Evolutionary conservation across 495 filamentous ascomycete species (phyloP).

Genomic region (Oleoguttula mirabilis): DNA sequence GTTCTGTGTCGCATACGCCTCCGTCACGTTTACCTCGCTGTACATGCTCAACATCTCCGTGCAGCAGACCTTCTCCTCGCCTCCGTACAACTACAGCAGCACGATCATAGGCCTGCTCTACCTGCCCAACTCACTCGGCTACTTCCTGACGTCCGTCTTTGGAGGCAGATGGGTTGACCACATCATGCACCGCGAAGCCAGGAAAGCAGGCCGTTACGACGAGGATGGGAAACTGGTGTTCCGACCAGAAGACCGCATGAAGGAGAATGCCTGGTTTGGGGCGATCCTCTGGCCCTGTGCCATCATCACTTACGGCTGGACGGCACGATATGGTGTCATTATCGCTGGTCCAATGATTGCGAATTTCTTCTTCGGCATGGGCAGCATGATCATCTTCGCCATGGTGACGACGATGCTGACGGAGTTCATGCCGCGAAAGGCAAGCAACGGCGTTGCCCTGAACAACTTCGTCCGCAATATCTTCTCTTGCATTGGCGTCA

Average conservation of each 20-base stretch:
- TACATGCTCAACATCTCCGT: slow-evolving; percentile 84
- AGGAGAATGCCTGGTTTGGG: slow-evolving; percentile 78
- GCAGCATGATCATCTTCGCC: slow-evolving; percentile 76
- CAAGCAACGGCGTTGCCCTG: slow-evolving; percentile 67
- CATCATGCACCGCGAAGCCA: slow-evolving; percentile 79
- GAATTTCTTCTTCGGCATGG: slow-evolving; percentile 80
- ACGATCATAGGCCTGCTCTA: slow-evolving; percentile 73
- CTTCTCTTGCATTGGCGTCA: slow-evolving; percentile 62
- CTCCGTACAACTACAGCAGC: slow-evolving; percentile 64
- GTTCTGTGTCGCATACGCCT: slow-evolving; percentile 69
- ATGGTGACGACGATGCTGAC: slow-evolving; percentile 32
- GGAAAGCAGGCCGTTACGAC: slow-evolving; percentile 58
- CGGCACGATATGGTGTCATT: slow-evolving; percentile 39
- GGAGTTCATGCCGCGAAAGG: slow-evolving; percentile 75
- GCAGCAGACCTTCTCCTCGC: slow-evolving; percentile 55
- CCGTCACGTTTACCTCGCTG: slow-evolving; percentile 67
- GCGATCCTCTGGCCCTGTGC: slow-evolving; percentile 60
- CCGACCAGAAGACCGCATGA: slow-evolving; percentile 78
- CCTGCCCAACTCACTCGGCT: slow-evolving; percentile 69
- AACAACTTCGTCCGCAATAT: slow-evolving; percentile 81
- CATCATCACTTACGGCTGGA: slow-evolving; percentile 60
- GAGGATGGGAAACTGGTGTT: slow-evolving; percentile 55
- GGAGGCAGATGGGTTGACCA: slow-evolving; percentile 80
- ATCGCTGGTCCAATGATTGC: slow-evolving; percentile 45
- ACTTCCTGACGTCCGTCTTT: slow-evolving; percentile 55